Evolutionary conservation across 352 stramenopile genomes (phyloP).

Genomic region (Hyaloperonospora brassicae): DNA sequence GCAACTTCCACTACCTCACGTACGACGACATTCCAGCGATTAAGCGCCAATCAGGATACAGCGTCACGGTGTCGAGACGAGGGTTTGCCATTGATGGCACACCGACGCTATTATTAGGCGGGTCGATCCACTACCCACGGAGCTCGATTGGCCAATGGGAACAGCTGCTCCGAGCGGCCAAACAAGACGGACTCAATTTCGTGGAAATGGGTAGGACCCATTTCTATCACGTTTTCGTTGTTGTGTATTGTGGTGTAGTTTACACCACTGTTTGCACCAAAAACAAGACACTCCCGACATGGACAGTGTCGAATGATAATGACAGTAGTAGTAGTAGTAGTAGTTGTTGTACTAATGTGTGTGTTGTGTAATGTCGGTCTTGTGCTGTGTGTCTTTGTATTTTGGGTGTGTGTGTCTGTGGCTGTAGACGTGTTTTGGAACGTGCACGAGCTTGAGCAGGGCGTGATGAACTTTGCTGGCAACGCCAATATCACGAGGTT

Average conservation of each 20-base stretch:
- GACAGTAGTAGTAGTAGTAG: too few relatives aligned
- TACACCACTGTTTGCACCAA: too few relatives aligned
- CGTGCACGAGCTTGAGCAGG: constrained; percentile 47
- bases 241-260: too few relatives aligned
- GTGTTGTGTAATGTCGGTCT: too few relatives aligned
- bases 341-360: too few relatives aligned
- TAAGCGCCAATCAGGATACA: constrained; percentile 42
- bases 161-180: constrained; percentile 47
- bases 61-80: constrained; percentile 34
- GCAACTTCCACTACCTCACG: constrained; percentile 37
- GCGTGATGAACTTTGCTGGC: constrained; percentile 42
- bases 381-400: too few relatives aligned
- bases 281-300: too few relatives aligned
- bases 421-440: constrained; percentile 67
- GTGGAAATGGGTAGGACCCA: constrained; percentile 52
- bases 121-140: constrained; percentile 59
- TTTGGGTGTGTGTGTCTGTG: not conserved
- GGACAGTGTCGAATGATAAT: too few relatives aligned
- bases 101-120: constrained; percentile 49
- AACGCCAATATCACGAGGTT: constrained; percentile 53
- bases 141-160: constrained; percentile 50
- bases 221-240: too few relatives aligned
- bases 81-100: constrained; percentile 56
- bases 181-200: constrained; percentile 68
- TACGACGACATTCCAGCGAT: constrained; percentile 44